Evolutionary conservation across 2,329 filamentous ascomycete species (phyloP), one percentile per base, ranked within the genome.

Genomic region (Penicillium sclerotiorum): DNA sequence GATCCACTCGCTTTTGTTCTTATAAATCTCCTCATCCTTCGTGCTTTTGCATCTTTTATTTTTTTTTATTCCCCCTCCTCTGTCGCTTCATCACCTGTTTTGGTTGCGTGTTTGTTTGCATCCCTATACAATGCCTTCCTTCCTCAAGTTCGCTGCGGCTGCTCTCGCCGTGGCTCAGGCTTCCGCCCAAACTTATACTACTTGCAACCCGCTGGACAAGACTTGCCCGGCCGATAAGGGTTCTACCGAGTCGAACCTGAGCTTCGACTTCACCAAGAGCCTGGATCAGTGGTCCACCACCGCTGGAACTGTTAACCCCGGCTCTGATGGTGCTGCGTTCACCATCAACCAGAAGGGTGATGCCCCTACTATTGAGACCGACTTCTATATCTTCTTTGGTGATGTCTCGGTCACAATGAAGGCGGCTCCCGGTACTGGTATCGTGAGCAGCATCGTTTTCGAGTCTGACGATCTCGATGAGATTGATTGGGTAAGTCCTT

Each of bases 361-460:
- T 66, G 85, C 92, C 2, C 94, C 94, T 0, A 90, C 92, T 68
- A 83, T 99, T 50, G 80, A 82, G 57, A 95, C 90, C 55, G 82
- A 92, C 63, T 96, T 95, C 80, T 96, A 96, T 79, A 95, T 99
- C 77, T 96, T 97, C 89, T 99, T 96, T 69, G 94, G 94, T 61
- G 88, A 87, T 56, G 87, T 96, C 66, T 88, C 94, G 57, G 83
- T 96, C 58, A 86, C 83, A 43, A 81, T 96, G 79, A 91, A 94
- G 74, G 85, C 90, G 28, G 90, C 94, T 13, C 87, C 89, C 1
- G 94, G 94, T 2, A 84, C 82, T 20, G 94, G 94, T 58, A 95
- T 99, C 62, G 92, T 99, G 60, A 96, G 90, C 72, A 93, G 89
- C 25, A 80, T 95, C 28, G 91, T 99, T 12, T 77, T 99, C 55